Evolutionary conservation across 345 rosid species (phyloP).

Genomic region (Psidium friedrichsthalianum): DNA sequence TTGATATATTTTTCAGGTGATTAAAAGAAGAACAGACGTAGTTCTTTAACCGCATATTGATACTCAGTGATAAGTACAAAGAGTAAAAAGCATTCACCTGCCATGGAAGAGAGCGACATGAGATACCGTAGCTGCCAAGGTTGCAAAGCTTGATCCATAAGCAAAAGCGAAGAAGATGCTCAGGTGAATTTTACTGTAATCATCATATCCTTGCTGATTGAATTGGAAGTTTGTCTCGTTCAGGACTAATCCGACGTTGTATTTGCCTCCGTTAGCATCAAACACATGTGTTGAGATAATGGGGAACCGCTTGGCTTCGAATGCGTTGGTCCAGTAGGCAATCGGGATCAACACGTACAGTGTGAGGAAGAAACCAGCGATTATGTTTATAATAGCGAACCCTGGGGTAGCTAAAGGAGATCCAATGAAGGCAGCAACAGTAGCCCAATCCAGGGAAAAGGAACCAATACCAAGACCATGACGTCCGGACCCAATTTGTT

Average conservation of each 20-base stretch:
- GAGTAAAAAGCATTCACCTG: slow-evolving; percentile 5
- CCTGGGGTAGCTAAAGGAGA: slow-evolving; percentile 29
- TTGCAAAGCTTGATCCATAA: slow-evolving; percentile 29
- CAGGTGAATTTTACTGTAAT: slow-evolving; percentile 29
- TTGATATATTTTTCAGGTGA: not conserved
- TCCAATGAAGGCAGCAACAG: slow-evolving; percentile 20
- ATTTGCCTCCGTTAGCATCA: slow-evolving; percentile 13
- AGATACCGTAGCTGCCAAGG: slow-evolving; percentile 21
- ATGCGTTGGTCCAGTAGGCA: slow-evolving; percentile 26
- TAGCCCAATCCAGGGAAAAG: slow-evolving; percentile 29
- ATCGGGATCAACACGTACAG: slow-evolving; percentile 16
- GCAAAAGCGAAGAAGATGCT: slow-evolving; percentile 18
- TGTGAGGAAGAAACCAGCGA: slow-evolving; percentile 10
- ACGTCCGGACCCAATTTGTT: slow-evolving; percentile 31
- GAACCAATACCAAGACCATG: slow-evolving; percentile 32
- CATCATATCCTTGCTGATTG: slow-evolving; percentile 16
- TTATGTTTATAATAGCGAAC: slow-evolving; percentile 18
- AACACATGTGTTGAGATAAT: slow-evolving; percentile 27
- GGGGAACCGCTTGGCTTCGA: slow-evolving; percentile 36
- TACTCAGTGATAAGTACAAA: not conserved
- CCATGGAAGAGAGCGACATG: slow-evolving; percentile 35
- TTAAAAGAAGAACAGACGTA: not conserved
- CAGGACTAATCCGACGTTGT: slow-evolving; percentile 17
- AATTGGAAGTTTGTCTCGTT: slow-evolving; percentile 20
- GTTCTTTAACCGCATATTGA: not conserved